Percentiles rank a stretch among this genome's conserved stretches.
phyloP scores from a whole-genome alignment of 2,329 filamentous ascomycete genomes.

The Paecilomyces variotii region DNA sequence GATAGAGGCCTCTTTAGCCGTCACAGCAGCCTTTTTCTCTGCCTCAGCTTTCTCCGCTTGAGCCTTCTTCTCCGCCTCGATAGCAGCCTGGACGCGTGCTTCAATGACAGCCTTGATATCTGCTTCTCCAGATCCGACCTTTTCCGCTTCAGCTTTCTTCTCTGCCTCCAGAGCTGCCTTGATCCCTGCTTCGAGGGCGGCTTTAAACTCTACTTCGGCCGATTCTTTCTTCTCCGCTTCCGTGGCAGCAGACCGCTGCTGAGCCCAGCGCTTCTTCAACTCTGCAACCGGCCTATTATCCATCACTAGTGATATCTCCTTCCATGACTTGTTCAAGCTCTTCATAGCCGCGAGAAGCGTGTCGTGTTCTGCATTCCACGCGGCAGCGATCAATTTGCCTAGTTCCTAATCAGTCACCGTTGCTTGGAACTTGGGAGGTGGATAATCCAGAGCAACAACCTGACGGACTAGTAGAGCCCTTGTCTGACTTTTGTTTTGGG shows the following conservation, averaged over 20 bases:
- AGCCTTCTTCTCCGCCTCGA: slow-evolving; percentile 1
- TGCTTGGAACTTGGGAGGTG: neutral
- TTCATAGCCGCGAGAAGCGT: slow-evolving; percentile 12
- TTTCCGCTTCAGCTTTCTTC: slow-evolving; percentile 1
- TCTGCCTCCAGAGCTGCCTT: slow-evolving; percentile 3
- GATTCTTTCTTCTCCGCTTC: neutral
- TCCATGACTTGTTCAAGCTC: slow-evolving; percentile 13
- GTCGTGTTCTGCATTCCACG: slow-evolving; percentile 17
- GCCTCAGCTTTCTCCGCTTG: slow-evolving; percentile 1
- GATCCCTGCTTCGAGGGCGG: slow-evolving; percentile 1
- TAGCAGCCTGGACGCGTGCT: neutral
- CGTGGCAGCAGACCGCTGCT: neutral
- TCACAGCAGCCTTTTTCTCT: neutral
- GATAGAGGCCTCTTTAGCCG: neutral
- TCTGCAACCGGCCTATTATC: slow-evolving; percentile 13
- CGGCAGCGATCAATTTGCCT: neutral
- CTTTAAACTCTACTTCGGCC: neutral
- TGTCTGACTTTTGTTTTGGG: neutral
- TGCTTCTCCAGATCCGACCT: neutral
- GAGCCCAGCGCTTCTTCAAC: slow-evolving; percentile 16
- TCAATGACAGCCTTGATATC: slow-evolving; percentile 5
- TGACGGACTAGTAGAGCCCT: neutral
- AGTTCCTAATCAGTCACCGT: neutral
- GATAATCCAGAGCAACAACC: neutral
- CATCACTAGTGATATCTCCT: slow-evolving; percentile 14